A percentile compares a stretch with the other conserved stretches of the same genome.
Conservation (phyloP, 768 basidiomycete species). For the Tubosaeta sp. region DNA sequence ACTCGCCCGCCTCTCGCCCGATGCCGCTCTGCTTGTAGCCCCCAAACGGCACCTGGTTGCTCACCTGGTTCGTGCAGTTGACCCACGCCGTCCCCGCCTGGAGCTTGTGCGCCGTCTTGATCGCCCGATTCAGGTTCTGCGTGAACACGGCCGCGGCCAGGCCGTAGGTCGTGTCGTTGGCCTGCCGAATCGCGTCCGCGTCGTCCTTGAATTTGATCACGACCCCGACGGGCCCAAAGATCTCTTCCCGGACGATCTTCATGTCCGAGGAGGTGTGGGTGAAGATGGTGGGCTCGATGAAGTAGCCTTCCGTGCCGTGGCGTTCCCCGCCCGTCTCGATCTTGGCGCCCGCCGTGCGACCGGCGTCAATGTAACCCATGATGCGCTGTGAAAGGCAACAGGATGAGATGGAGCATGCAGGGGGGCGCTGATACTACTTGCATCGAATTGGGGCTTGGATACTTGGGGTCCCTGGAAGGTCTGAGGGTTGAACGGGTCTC, state of each 20-base stretch:
- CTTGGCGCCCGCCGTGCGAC: conserved; percentile 67
- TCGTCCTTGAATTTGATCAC: too few species aligned
- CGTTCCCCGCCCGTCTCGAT: conserved; percentile 60
- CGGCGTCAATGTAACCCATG: conserved; percentile 73
- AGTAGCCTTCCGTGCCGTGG: conserved; percentile 60
- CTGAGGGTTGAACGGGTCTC: conserved; percentile 60
- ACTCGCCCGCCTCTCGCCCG: conserved; percentile 77
- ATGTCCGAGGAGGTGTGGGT: conserved; percentile 61
- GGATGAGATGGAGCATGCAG: neutral
- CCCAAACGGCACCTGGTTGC: conserved; percentile 64
- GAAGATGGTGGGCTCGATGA: conserved; percentile 73
- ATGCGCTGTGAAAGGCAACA: conserved; percentile 49
- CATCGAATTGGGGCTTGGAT: conserved; percentile 69
- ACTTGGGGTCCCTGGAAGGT: conserved; percentile 78
- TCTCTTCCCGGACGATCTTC: conserved; percentile 77
- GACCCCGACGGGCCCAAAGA: too few species aligned
- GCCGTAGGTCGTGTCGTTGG: conserved; percentile 87
- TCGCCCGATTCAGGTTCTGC: conserved; percentile 67
- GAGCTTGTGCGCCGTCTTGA: conserved; percentile 67
- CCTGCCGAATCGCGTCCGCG: conserved; percentile 61
- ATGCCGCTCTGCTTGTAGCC: conserved; percentile 84
- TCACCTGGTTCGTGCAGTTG: conserved; percentile 30
- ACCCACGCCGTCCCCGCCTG: conserved; percentile 82
- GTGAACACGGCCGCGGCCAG: conserved; percentile 87
- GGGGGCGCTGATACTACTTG: conserved; percentile 28